Evolutionary conservation across 495 filamentous ascomycete species (phyloP), one percentile per base, ranked within the genome.

Genomic region (Trichoderma virens): DNA sequence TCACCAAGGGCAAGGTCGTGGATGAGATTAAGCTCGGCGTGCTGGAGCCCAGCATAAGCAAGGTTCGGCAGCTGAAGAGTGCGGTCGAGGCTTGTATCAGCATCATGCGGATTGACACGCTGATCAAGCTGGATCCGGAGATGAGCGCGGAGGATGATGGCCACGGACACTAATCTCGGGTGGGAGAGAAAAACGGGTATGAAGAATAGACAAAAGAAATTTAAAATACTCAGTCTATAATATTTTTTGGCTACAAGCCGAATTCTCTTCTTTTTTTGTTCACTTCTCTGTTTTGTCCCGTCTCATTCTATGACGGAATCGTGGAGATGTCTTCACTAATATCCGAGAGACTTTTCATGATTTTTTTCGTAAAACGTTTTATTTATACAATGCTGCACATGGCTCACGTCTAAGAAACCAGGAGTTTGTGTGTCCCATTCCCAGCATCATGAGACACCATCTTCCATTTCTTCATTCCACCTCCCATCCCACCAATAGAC

Each of bases 61-160:
- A 99, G 84, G 84, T 99, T 69, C 89, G 91, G 79, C 93, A 97
- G 81, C 79, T 99, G 69, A 99, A 99, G 88, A 92, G 89, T 81
- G 95, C 95, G 61, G 94, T 98, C 62, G 94, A 99, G 80, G 94
- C 94, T 65, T 98, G 95, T 76, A 97, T 99, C 78, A 88, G 92
- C 71, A 97, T 99, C 74, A 97, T 99, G 95, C 86, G 94, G 71
- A 99, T 99, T 72, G 94, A 99, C 81, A 99, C 94, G 66, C 83
- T 99, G 79, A 98, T 99, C 76, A 96, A 96, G 80, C 78, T 99
- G 77, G 94, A 99, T 84, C 92, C 91, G 62, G 92, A 96, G 81
- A 82, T 87, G 80, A 82, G 85, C 71, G 83, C 81, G 16, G 86
- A 88, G 76, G 91, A 96, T 71, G 89, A 91, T 74, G 87, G 85